Conservation (phyloP, 75 land plant species). For the Gnetum montanum region DNA sequence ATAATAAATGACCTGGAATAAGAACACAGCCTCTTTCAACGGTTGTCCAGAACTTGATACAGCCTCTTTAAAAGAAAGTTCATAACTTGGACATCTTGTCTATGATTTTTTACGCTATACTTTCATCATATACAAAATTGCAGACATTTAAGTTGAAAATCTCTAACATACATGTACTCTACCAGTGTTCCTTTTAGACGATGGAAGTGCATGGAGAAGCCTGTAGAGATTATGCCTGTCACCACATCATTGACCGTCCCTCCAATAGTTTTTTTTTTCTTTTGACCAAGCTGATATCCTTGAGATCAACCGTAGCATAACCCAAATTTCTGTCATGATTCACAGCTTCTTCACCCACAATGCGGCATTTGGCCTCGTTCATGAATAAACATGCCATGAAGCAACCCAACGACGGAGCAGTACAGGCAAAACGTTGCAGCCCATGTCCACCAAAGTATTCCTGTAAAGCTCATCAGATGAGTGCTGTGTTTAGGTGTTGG, state of each 20-base stretch:
- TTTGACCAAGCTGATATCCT: constrained; percentile 23
- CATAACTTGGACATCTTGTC: no score
- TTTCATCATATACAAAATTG: no score
- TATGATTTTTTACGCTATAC: no score
- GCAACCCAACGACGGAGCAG: constrained; percentile 14
- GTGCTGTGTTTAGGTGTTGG: not conserved
- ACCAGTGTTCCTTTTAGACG: constrained; percentile 30
- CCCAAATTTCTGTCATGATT: constrained; percentile 11
- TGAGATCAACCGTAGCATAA: constrained; percentile 9
- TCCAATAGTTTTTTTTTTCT: constrained; percentile 12
- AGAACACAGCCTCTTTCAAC: not conserved
- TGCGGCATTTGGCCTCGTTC: constrained; percentile 20
- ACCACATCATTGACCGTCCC: constrained; percentile 82
- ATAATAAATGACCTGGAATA: not conserved
- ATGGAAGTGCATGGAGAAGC: constrained; percentile 44
- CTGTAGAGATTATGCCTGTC: constrained; percentile 59
- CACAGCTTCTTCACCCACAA: constrained; percentile 16
- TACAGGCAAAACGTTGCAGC: constrained; percentile 10
- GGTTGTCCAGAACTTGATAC: no score
- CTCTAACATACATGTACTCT: no score
- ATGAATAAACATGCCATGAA: constrained; percentile 11
- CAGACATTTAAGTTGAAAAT: no score
- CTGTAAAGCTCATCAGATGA: not conserved
- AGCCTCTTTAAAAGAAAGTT: no score
- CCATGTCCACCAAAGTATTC: constrained; percentile 1